phyloP scores from a whole-genome alignment of 805 yeast genomes.

The fission yeast (Schizosaccharomyces pombe) region DNA sequence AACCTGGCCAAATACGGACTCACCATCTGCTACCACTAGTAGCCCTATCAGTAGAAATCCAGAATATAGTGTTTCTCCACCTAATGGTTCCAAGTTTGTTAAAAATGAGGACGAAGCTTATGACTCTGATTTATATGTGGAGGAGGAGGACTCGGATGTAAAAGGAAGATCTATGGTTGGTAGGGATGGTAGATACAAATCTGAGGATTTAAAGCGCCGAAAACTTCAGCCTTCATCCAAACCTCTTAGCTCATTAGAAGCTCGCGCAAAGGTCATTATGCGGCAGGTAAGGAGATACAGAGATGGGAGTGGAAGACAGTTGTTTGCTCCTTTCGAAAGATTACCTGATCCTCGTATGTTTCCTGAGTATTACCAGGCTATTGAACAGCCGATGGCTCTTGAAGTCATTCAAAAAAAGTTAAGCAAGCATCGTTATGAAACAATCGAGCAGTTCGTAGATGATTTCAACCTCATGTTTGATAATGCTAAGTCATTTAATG shows the following conservation, averaged over 20 bases:
- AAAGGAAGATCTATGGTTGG: neutral
- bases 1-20: neutral
- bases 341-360: constrained; percentile 43
- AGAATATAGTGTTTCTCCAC: neutral
- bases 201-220: constrained; percentile 23
- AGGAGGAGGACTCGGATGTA: constrained; percentile 4
- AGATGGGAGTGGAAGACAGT: constrained; percentile 11
- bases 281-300: constrained; percentile 38
- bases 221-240: constrained; percentile 81
- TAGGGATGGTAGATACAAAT: neutral
- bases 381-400: constrained; percentile 21
- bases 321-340: constrained; percentile 41
- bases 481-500: constrained; percentile 46
- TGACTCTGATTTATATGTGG: constrained; percentile 6
- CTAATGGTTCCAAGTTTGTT: constrained; percentile 3
- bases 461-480: constrained; percentile 56
- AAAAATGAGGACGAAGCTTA: constrained; percentile 7
- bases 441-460: constrained; percentile 49
- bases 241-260: constrained; percentile 76
- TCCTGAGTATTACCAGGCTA: constrained; percentile 26
- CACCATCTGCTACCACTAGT: neutral
- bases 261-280: constrained; percentile 68
- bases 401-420: constrained; percentile 46
- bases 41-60: neutral
- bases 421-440: constrained; percentile 58